Base-by-base conservation (phyloP, 2,329 filamentous ascomycete genomes). In the Aureobasidium zeae region DNA sequence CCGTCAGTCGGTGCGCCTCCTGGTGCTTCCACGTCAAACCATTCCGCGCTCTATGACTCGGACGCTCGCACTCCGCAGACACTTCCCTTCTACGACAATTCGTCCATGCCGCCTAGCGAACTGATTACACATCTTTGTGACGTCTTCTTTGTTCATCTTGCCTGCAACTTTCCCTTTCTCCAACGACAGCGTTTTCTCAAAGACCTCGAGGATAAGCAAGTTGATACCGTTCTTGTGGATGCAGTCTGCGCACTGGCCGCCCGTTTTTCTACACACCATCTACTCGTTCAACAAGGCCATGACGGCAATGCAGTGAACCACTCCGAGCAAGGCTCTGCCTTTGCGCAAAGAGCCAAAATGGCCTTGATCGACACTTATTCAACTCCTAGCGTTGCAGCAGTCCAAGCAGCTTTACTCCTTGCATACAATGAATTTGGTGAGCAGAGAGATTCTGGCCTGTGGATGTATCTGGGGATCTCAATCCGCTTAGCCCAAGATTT, bases 381-480 rank as follows among this genome's bases (percentile, higher is more conserved):
- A 1, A 91, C 83, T 49, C 86, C 86, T 0, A 86, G 81, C 2
- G 79, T 93, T 1, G 82, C 83, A 17, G 86, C 85, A 8, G 84
- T 91, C 0, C 87, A 94, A 54, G 85, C 86, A 1, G 87, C 82
- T 36, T 64, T 94, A 9, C 66, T 94, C 20, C 76, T 94, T 63
- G 86, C 86, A 0, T 94, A 94, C 56, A 86, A 93, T 52, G 82
- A 88, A 31, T 94, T 94, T 53, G 87, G 86, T 1, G 83, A 84
- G 9, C 85, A 86, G 51, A 84, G 88, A 53, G 87, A 94, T 56
- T 93, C 86, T 58, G 85, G 86, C 0, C 63, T 94, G 5, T 94
- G 87, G 86, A 93, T 94, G 86, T 94, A 93, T 57, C 70, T 94
- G 1, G 87, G 86, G 0, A 80, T 89, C 39, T 81, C 86, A 0